Percentiles rank a stretch among this genome's conserved stretches.
Evolutionary conservation across 805 yeast genomes (phyloP).

Genomic region (Metschnikowia shivogae): DNA sequence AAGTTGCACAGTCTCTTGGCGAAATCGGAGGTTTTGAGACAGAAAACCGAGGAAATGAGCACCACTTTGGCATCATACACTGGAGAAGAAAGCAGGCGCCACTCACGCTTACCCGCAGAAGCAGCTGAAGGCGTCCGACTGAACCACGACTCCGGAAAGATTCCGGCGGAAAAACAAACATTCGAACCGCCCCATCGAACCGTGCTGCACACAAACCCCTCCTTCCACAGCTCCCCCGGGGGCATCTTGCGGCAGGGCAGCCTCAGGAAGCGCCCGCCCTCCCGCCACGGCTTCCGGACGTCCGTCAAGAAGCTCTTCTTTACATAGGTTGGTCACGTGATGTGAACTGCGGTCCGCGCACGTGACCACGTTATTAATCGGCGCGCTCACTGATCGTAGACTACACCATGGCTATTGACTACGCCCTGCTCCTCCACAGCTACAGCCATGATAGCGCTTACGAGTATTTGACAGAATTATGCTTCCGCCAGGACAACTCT

Average conservation of each 20-base stretch:
- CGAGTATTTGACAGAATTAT: constrained; percentile 20
- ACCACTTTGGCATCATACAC: constrained; percentile 9
- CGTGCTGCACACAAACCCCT: no score
- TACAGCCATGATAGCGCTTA: constrained; percentile 20
- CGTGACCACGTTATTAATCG: not conserved
- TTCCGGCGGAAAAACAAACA: no score
- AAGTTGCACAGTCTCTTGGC: constrained; percentile 29
- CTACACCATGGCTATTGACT: constrained; percentile 7
- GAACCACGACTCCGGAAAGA: not conserved
- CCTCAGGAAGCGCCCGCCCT: no score
- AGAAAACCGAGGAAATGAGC: constrained; percentile 15
- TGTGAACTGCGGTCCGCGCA: not conserved
- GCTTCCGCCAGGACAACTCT: constrained; percentile 14
- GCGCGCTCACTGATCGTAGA: constrained; percentile 1
- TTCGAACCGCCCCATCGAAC: no score
- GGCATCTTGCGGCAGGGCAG: no score
- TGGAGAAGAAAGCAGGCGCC: constrained; percentile 3
- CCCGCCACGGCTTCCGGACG: not conserved
- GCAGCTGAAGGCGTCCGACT: no score
- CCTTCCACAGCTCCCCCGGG: no score
- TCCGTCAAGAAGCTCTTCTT: constrained; percentile 1
- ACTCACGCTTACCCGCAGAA: not conserved
- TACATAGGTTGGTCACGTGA: constrained; percentile 2
- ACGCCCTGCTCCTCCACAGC: constrained; percentile 2
- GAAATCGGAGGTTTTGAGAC: constrained; percentile 16